These are phyloP conservation scores for Eutrema salsugineum DNA, from an alignment of 441 rosid genomes.

Conservation along the genomic window DNA sequence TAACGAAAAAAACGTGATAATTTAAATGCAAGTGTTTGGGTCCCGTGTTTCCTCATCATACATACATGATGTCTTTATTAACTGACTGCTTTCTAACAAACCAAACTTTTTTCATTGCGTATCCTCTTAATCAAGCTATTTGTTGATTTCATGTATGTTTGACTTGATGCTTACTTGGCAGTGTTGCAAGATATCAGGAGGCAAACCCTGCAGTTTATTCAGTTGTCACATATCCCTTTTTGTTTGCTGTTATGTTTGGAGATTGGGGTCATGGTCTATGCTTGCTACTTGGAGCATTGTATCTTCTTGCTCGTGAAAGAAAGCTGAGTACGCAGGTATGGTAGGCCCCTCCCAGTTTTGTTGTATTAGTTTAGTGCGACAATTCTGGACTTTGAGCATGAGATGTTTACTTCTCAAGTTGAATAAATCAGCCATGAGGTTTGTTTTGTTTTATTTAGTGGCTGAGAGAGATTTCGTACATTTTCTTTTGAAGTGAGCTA, in stretches of 20 bases:
- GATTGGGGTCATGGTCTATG: constrained; percentile 99
- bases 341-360: constrained; percentile 20
- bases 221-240: constrained; percentile 87
- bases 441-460: constrained; percentile 10
- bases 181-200: constrained; percentile 95
- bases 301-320: constrained; percentile 82
- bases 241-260: constrained; percentile 99
- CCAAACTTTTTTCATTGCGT: not conserved
- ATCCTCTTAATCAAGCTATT: constrained; percentile 6
- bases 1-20: not conserved
- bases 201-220: constrained; percentile 95
- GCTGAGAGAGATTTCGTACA: not conserved
- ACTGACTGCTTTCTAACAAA: constrained; percentile 2
- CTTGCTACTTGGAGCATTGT: constrained; percentile 81
- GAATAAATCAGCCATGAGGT: not conserved
- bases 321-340: constrained; percentile 74
- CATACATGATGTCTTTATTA: not conserved
- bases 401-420: not conserved
- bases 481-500: constrained; percentile 6
- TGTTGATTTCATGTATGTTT: constrained; percentile 23
- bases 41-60: not conserved
- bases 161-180: constrained; percentile 42
- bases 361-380: not conserved
- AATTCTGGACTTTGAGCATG: constrained; percentile 13
- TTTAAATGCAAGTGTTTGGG: constrained; percentile 1